Evolutionary conservation across 805 yeast species (phyloP).

Genomic region (Suhomyces sp.): DNA sequence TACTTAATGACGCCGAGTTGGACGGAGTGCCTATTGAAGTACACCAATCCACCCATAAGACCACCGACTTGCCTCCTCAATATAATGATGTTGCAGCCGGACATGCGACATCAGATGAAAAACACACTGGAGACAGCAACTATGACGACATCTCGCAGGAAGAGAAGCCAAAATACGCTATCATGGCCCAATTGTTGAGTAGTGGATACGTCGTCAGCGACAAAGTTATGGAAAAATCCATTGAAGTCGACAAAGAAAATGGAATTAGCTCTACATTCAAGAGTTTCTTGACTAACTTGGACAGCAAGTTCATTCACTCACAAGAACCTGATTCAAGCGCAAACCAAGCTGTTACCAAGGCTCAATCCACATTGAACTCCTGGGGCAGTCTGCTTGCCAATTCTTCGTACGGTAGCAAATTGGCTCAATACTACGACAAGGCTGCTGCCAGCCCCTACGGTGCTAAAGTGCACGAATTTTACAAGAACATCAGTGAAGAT

Average conservation of each 20-base stretch:
- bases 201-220: conserved; percentile 73
- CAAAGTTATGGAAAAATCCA: conserved; percentile 56
- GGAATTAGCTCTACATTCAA: conserved; percentile 61
- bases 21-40: conserved; percentile 58
- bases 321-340: conserved; percentile 50
- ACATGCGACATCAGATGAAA: conserved; percentile 12
- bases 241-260: conserved; percentile 61
- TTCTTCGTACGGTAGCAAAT: conserved; percentile 32
- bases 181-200: conserved; percentile 72
- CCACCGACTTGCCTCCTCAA: conserved; percentile 15
- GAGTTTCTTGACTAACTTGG: conserved; percentile 53
- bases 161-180: conserved; percentile 71
- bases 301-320: conserved; percentile 57
- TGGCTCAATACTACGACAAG: conserved; percentile 47
- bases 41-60: conserved; percentile 19
- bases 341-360: conserved; percentile 31
- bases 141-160: conserved; percentile 66
- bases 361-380: conserved; percentile 31
- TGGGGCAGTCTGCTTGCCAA: conserved; percentile 32
- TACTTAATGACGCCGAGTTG: conserved; percentile 72
- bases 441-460: conserved; percentile 53
- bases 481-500: conserved; percentile 53
- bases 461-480: conserved; percentile 58
- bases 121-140: conserved; percentile 31
- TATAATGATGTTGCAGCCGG: conserved; percentile 13